Evolutionary conservation across 495 filamentous ascomycete species (phyloP).

Genomic region (Penicillium macrosclerotiorum): DNA sequence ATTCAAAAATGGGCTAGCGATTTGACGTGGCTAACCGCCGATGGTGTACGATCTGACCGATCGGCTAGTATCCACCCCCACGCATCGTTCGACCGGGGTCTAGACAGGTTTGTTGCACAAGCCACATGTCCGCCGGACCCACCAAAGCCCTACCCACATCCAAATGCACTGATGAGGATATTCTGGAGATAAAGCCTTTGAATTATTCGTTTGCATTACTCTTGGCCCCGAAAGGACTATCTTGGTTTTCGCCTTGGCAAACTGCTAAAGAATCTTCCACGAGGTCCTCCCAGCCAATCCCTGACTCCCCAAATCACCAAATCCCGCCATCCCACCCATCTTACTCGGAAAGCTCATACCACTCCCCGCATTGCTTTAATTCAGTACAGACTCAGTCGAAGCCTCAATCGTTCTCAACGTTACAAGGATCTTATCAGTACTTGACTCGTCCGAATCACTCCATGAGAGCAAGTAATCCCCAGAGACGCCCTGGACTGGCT

Average conservation of each 20-base stretch:
- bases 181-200: background rate
- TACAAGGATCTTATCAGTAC: conserved; percentile 7
- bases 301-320: background rate
- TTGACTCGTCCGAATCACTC: conserved; percentile 8
- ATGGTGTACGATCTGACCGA: conserved; percentile 9
- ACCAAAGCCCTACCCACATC: too few relatives aligned
- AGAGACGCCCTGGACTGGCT: background rate
- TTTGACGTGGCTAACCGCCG: conserved; percentile 1
- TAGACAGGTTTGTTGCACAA: conserved; percentile 1
- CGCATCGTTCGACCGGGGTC: conserved; percentile 4
- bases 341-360: too few relatives aligned
- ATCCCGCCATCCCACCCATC: background rate
- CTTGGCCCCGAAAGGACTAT: background rate
- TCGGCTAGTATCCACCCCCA: conserved; percentile 4
- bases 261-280: background rate
- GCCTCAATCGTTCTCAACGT: conserved; percentile 14
- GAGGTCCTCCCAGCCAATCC: background rate
- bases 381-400: conserved; percentile 14
- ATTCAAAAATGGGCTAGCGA: background rate
- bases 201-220: background rate
- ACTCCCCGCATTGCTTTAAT: too few relatives aligned
- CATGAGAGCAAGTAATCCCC: conserved; percentile 14
- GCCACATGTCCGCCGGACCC: too few relatives aligned
- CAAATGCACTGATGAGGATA: background rate
- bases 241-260: background rate